Percentiles rank a stretch among this genome's conserved stretches.
phyloP scores from a whole-genome alignment of 768 basidiomycete species.

The Boletus patriciae region DNA sequence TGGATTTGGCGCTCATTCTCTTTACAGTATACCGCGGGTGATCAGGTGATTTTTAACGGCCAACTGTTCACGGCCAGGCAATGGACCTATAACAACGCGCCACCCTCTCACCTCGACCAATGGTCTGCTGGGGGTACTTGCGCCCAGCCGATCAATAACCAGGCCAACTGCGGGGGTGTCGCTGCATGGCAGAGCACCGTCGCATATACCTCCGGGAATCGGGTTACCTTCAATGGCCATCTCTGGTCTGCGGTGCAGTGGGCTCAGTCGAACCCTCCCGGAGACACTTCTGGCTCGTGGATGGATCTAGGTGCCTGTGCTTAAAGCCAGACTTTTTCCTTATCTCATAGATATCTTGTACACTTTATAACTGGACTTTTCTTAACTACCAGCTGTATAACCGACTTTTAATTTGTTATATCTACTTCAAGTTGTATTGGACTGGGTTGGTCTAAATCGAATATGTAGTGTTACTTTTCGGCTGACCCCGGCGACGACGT shows the following conservation, averaged over 20 bases:
- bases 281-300: conserved; percentile 30
- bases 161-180: conserved; percentile 23
- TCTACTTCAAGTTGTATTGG: background rate
- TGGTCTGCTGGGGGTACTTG: conserved; percentile 17
- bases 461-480: too few relatives aligned
- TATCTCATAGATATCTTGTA: background rate
- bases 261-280: conserved; percentile 20
- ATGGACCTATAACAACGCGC: conserved; percentile 27
- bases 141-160: conserved; percentile 23
- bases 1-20: background rate
- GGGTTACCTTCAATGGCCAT: conserved; percentile 13
- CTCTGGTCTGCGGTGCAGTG: conserved; percentile 31
- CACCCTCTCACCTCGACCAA: conserved; percentile 12
- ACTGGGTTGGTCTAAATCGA: too few relatives aligned
- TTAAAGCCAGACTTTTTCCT: background rate
- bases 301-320: conserved; percentile 21
- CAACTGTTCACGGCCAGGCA: conserved; percentile 27
- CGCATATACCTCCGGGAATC: conserved; percentile 20
- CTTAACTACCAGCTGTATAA: too few relatives aligned
- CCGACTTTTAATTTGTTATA: background rate
- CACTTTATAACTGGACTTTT: background rate
- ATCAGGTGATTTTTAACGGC: conserved; percentile 20
- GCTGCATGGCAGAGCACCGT: conserved; percentile 14
- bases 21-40: conserved; percentile 25
- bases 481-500: too few relatives aligned